phyloP scores from a whole-genome alignment of 345 rosid species.

The Pistacia vera region DNA sequence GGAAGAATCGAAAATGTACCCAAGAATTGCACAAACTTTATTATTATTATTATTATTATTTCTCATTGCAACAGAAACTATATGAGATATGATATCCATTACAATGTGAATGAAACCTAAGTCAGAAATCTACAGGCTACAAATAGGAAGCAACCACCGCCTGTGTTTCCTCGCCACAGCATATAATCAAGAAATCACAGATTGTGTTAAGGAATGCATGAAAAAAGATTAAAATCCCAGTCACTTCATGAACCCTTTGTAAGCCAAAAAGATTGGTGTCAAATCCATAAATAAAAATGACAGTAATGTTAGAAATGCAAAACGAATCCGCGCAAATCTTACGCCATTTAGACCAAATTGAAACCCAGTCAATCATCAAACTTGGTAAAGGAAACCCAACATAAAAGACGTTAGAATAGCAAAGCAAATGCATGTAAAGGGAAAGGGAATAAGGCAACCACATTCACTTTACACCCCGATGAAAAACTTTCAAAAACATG shows the following conservation, averaged over 20 bases:
- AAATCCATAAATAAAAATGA: not conserved
- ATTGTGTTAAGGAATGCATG: no score
- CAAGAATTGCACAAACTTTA: no score
- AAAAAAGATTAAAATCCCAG: no score
- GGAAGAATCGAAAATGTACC: no score
- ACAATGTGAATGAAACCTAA: no score
- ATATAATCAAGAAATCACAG: no score
- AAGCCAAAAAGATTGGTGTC: not conserved
- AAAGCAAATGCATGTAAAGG: not conserved
- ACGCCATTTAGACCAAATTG: not conserved
- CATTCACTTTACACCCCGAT: not conserved
- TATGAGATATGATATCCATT: no score
- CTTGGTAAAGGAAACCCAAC: not conserved
- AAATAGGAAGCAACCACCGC: no score
- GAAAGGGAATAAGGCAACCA: not conserved
- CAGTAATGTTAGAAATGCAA: not conserved
- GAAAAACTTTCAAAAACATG: not conserved
- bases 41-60: no score
- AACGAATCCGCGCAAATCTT: not conserved
- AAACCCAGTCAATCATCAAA: not conserved
- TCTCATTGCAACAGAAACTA: no score
- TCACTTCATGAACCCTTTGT: not conserved
- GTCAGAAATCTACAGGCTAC: no score
- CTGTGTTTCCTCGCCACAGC: no score
- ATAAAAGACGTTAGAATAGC: not conserved